These are phyloP conservation scores for Lepidium sativum DNA, from an alignment of 345 rosid species.

Conservation along the genomic window DNA sequence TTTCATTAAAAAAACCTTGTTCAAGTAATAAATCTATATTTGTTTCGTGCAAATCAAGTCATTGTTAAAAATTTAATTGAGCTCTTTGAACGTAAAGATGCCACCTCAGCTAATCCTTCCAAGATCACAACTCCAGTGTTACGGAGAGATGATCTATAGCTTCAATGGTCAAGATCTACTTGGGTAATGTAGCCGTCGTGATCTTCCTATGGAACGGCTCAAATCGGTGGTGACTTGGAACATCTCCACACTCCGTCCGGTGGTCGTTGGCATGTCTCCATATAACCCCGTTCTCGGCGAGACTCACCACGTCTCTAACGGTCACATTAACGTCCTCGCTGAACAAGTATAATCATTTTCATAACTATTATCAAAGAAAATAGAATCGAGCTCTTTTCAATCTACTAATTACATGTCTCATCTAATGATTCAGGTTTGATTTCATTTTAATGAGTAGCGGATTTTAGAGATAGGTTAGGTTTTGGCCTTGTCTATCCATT, in stretches of 20 bases:
- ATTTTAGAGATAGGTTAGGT: too few species aligned
- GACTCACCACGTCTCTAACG: conserved; percentile 80
- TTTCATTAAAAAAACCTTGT: neutral
- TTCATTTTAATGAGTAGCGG: too few species aligned
- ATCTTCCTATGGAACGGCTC: conserved; percentile 49
- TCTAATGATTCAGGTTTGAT: too few species aligned
- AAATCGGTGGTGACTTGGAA: conserved; percentile 54
- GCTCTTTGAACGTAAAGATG: conserved; percentile 29
- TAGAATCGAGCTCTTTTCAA: neutral
- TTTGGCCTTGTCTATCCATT: too few species aligned
- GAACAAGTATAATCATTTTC: conserved; percentile 54
- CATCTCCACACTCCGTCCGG: conserved; percentile 54
- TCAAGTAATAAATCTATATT: neutral
- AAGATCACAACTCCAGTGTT: conserved; percentile 72
- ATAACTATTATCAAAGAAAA: neutral
- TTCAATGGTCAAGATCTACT: conserved; percentile 40
- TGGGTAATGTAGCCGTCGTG: conserved; percentile 33
- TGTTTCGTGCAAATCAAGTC: neutral
- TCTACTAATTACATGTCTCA: too few species aligned
- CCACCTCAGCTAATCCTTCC: conserved; percentile 72
- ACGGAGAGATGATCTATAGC: conserved; percentile 61
- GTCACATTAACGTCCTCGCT: conserved; percentile 51
- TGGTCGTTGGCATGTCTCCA: conserved; percentile 58
- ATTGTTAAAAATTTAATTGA: neutral
- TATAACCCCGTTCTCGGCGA: conserved; percentile 89